A percentile compares a stretch with the other conserved stretches of the same genome.
These are phyloP conservation scores for Eruca vesicaria DNA, from an alignment of 441 rosid species.

Conservation along the genomic window DNA sequence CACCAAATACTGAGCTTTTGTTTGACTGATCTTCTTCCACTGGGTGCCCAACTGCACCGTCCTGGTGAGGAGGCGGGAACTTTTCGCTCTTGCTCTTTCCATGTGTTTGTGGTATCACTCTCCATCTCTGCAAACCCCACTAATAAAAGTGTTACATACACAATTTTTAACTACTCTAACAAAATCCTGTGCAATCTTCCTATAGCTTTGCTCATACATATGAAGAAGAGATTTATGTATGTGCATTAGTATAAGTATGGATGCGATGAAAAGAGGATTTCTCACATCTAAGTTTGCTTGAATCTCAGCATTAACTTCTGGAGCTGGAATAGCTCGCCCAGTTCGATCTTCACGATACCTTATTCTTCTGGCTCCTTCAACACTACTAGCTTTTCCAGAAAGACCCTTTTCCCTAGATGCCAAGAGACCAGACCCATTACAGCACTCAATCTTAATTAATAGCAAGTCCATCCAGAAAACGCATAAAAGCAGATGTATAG, in stretches of 20 bases:
- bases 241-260: not conserved
- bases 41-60: slow-evolving; percentile 77
- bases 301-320: slow-evolving; percentile 91
- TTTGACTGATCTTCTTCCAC: slow-evolving; percentile 41
- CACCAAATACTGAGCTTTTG: slow-evolving; percentile 47
- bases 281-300: slow-evolving; percentile 69
- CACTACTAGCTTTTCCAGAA: slow-evolving; percentile 49
- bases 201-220: not conserved
- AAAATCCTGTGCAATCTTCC: not conserved
- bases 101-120: slow-evolving; percentile 58
- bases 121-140: slow-evolving; percentile 58
- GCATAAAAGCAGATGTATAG: not conserved
- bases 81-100: slow-evolving; percentile 91
- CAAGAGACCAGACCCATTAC: slow-evolving; percentile 11
- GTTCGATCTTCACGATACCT: slow-evolving; percentile 57
- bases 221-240: not conserved
- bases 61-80: slow-evolving; percentile 96
- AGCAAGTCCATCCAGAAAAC: slow-evolving; percentile 1
- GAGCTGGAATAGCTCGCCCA: slow-evolving; percentile 80
- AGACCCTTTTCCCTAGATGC: slow-evolving; percentile 61
- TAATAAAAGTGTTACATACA: not conserved
- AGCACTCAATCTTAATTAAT: not conserved
- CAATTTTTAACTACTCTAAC: not conserved
- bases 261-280: slow-evolving; percentile 9
- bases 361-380: slow-evolving; percentile 58